Base-by-base conservation (phyloP, 148 eudicot species). In the Drosera capensis region DNA sequence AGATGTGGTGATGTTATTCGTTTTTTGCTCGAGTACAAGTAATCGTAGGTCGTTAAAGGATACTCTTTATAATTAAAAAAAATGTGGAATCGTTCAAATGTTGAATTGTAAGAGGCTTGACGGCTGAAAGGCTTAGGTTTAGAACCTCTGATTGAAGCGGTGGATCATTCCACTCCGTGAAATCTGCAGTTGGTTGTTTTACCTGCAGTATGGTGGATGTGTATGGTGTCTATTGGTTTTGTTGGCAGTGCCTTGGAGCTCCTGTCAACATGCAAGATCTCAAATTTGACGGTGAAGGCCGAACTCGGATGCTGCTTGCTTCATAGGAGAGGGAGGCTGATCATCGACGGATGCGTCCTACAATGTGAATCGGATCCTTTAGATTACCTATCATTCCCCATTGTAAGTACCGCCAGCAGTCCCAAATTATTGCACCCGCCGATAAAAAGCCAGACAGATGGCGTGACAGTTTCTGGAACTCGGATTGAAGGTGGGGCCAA, bases 221-320 rank as follows among this genome's bases (percentile, higher is more conserved):
- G 18, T 41, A 14, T 46, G 43, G 35, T 51, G 45, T 41, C 8
- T 46, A 39, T 20, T n/a, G 17, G 51, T 60, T 17, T 20, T 49
- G 57, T 56, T 43, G 30, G 30, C 87, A 90, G 97, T 66, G 97
- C 97, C n/a, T 62, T 90, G 82, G 97, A 90, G 78, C 65, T 84
- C 26, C 45, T 73, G 54, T 78, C 95, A n/a, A 74, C 95, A 7
- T 84, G 97, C 71, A 90, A 90, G 57, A 57, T 90, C 22, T 66
- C 87, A 14, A 90, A 90, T 62, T 51, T 90, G 65, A 90, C 97
- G 0, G 97, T 90, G 52, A 80, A 76, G 63, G 73, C 93, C 2
- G 95, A 84, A 60, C 75, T 90, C 2, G 97, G 97, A 36, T 90
- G 95, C 65, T 90, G 97, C 64, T 68, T 90, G 71, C 95, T 90